Conservation (phyloP, 1,284 basidiomycete species). For the Macrocystidia cucumis region DNA sequence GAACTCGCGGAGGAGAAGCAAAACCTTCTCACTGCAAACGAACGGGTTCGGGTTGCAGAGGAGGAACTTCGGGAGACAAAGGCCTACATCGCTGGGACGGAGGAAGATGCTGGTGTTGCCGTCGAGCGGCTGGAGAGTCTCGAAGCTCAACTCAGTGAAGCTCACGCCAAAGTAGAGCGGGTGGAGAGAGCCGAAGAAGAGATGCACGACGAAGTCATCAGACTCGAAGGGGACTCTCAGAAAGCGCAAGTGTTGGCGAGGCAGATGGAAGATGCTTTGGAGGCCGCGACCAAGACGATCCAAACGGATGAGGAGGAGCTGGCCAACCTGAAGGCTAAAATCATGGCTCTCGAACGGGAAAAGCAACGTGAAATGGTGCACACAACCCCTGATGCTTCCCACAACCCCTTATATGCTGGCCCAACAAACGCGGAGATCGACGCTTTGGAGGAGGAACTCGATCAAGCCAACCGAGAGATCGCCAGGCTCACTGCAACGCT, state of each 20-base stretch:
- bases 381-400: constrained; percentile 25
- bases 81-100: constrained; percentile 44
- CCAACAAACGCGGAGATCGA: constrained; percentile 46
- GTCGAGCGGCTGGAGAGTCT: constrained; percentile 42
- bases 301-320: constrained; percentile 48
- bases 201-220: constrained; percentile 37
- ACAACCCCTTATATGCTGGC: constrained; percentile 21
- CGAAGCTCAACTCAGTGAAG: too few species aligned
- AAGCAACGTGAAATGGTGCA: constrained; percentile 32
- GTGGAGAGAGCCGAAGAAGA: constrained; percentile 38
- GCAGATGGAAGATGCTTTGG: constrained; percentile 67
- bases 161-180: constrained; percentile 36
- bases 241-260: constrained; percentile 44
- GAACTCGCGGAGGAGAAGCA: constrained; percentile 25
- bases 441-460: constrained; percentile 69
- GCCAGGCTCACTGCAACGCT: constrained; percentile 64
- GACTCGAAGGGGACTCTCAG: constrained; percentile 44
- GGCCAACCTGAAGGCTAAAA: constrained; percentile 40
- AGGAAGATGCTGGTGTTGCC: constrained; percentile 39
- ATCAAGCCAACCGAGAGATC: constrained; percentile 76
- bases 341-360: constrained; percentile 53
- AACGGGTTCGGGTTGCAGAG: constrained; percentile 24
- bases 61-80: constrained; percentile 35
- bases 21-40: constrained; percentile 17
- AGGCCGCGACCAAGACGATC: constrained; percentile 63